phyloP scores from a whole-genome alignment of 371 early-diverging fungal genomes.

The Lichtheimia hyalospora region DNA sequence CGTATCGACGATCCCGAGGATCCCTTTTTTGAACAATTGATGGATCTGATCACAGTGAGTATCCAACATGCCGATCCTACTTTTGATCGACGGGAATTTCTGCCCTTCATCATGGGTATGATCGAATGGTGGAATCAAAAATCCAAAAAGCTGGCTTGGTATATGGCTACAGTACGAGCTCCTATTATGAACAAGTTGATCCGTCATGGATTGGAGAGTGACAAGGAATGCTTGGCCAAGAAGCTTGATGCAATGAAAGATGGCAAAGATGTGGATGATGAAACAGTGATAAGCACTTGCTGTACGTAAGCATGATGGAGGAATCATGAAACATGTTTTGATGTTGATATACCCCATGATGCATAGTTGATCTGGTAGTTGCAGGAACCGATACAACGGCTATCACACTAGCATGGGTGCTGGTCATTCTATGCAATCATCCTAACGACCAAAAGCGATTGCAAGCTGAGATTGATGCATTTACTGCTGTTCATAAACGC shows the following conservation, averaged over 20 bases:
- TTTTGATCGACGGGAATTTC: constrained; percentile 11
- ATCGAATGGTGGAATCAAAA: neutral
- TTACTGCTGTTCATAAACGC: constrained; percentile 6
- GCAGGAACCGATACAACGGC: constrained; percentile 19
- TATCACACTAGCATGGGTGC: constrained; percentile 12
- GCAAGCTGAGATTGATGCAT: constrained; percentile 11
- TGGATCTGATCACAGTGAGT: constrained; percentile 1
- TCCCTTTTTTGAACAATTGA: constrained; percentile 9
- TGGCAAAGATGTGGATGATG: constrained; percentile 1
- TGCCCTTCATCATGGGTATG: constrained; percentile 13
- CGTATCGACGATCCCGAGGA: constrained; percentile 4
- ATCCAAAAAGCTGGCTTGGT: neutral
- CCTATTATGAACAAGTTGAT: constrained; percentile 8
- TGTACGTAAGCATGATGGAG: neutral
- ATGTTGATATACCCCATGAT: no score
- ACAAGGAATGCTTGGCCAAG: neutral
- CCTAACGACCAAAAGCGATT: constrained; percentile 17
- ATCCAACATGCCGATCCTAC: constrained; percentile 4
- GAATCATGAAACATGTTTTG: no score
- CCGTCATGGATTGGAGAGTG: neutral
- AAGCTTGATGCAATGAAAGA: neutral
- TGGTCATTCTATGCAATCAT: constrained; percentile 14
- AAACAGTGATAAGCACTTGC: constrained; percentile 7
- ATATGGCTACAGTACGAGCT: constrained; percentile 1
- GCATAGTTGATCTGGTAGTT: constrained; percentile 15